A percentile compares a stretch with the other conserved stretches of the same genome.
phyloP scores from a whole-genome alignment of 2,329 filamentous ascomycete species.

The Blastomyces emzantsi region DNA sequence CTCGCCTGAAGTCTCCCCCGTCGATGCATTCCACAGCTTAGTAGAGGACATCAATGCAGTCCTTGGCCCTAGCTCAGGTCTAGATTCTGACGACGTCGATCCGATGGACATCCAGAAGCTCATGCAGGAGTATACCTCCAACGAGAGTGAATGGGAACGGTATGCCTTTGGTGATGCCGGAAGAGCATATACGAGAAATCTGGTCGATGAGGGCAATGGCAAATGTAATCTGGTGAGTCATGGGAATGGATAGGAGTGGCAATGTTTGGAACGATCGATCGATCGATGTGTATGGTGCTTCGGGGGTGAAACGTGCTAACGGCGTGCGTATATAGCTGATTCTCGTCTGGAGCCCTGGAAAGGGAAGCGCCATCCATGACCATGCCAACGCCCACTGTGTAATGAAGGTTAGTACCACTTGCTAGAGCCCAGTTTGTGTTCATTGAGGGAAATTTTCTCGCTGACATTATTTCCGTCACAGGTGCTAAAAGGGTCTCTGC shows the following conservation, averaged over 20 bases:
- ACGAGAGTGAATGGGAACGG: constrained; percentile 59
- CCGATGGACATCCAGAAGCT: constrained; percentile 59
- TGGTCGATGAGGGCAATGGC: constrained; percentile 82
- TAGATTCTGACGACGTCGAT: constrained; percentile 74
- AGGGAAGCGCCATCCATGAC: constrained; percentile 78
- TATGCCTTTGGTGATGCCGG: constrained; percentile 66
- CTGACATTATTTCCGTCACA: constrained; percentile 25
- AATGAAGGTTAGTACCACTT: constrained; percentile 53
- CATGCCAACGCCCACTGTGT: constrained; percentile 83
- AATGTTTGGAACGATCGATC: neutral
- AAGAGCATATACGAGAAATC: constrained; percentile 72
- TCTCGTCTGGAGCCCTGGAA: constrained; percentile 80
- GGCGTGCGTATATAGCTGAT: constrained; percentile 52
- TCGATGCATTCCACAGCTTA: constrained; percentile 54
- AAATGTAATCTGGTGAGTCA: constrained; percentile 61
- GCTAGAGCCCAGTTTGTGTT: constrained; percentile 1
- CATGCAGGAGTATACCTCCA: constrained; percentile 66
- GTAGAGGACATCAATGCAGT: constrained; percentile 63
- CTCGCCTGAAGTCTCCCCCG: constrained; percentile 8
- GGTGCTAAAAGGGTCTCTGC: constrained; percentile 67
- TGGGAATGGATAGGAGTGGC: neutral
- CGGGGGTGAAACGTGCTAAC: constrained; percentile 1
- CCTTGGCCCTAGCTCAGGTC: constrained; percentile 70
- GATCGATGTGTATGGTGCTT: neutral
- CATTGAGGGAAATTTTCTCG: neutral